These are phyloP conservation scores for Jatropha podagrica DNA, from an alignment of 441 rosid genomes.

Conservation along the genomic window DNA sequence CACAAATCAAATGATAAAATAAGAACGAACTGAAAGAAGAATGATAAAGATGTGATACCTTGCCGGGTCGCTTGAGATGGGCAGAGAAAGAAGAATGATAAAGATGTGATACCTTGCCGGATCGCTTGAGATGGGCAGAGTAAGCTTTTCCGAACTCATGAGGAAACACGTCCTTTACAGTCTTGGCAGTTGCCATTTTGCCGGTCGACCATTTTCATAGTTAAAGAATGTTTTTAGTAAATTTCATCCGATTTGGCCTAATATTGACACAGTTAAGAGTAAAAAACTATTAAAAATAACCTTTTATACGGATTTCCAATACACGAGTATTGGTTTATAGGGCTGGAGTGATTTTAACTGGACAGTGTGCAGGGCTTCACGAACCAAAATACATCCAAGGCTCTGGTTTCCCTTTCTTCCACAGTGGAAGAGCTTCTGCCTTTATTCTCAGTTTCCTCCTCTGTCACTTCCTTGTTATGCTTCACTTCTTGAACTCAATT, in stretches of 20 bases:
- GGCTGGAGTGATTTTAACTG: constrained; percentile 21
- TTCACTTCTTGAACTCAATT: constrained; percentile 53
- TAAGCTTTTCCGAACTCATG: constrained; percentile 39
- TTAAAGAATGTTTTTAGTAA: no score
- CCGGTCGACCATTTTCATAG: no score
- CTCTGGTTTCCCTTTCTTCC: constrained; percentile 49
- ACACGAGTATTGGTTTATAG: no score
- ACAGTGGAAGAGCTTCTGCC: constrained; percentile 29
- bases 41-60: constrained; percentile 13
- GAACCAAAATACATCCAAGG: constrained; percentile 81
- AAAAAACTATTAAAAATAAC: no score
- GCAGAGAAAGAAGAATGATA: constrained; percentile 21
- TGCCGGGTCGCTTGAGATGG: constrained; percentile 40
- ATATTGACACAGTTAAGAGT: no score
- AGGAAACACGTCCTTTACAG: constrained; percentile 37
- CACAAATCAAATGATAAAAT: background rate
- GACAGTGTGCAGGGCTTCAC: constrained; percentile 84
- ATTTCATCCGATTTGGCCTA: no score
- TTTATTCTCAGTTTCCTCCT: constrained; percentile 35
- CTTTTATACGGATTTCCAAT: no score
- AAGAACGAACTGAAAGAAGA: background rate
- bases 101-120: constrained; percentile 31
- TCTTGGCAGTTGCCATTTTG: constrained; percentile 24
- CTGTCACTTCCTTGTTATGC: constrained; percentile 38
- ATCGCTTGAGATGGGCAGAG: constrained; percentile 37